phyloP scores from a whole-genome alignment of 2,329 filamentous ascomycete genomes.

The Cadophora luteo-olivacea region DNA sequence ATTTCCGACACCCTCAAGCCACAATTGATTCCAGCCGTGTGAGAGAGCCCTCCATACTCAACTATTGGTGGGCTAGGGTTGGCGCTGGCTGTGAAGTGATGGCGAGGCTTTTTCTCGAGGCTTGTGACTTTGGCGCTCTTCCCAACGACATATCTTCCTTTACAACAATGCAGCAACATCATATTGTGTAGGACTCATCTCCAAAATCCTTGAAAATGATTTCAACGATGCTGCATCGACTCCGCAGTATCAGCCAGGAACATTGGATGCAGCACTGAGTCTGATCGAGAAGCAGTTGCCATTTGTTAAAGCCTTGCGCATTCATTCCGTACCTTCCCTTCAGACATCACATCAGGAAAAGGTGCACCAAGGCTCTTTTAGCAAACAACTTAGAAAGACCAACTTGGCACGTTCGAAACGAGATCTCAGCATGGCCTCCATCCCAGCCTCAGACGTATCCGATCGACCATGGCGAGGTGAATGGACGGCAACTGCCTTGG shows the following conservation, averaged over 20 bases:
- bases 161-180: background rate
- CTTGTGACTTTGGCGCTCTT: background rate
- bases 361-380: background rate
- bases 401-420: background rate
- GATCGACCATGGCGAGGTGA: slow-evolving; percentile 15
- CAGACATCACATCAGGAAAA: too few relatives aligned
- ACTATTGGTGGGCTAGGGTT: background rate
- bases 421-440: background rate
- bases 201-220: background rate
- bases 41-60: background rate
- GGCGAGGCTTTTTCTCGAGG: background rate
- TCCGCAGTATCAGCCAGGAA: background rate
- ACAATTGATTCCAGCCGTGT: background rate
- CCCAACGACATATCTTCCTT: background rate
- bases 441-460: background rate
- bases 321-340: background rate
- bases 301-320: background rate
- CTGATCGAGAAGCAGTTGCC: background rate
- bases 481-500: slow-evolving; percentile 22
- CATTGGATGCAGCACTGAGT: background rate
- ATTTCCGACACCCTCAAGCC: background rate
- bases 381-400: background rate
- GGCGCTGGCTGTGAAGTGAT: background rate
- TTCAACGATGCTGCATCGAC: background rate
- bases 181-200: background rate